Evolutionary conservation across 257 asterid species (phyloP), one percentile per base, ranked within the genome.

Genomic region (Rauvolfia tetraphylla): DNA sequence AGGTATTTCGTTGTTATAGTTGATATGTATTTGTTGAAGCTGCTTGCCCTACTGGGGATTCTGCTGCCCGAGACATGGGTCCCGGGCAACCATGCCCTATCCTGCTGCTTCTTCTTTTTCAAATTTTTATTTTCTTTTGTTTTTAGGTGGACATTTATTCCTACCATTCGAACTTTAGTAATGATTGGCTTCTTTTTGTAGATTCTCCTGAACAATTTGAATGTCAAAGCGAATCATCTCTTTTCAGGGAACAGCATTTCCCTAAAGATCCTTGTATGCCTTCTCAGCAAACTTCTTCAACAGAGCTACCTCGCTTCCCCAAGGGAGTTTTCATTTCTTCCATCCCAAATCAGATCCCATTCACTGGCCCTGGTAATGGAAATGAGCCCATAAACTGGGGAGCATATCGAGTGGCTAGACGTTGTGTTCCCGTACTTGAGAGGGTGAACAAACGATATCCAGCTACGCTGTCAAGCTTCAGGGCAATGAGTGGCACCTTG

Each of bases 361-460:
- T 31, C 22, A 25, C 33, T 73, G 82, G 75, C 44, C 75, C 70
- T 23, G 72, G 75, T 44, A 73, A 62, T 67, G 75, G 71, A 29
- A 73, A 79, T 0, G 82, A 74, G 68, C 62, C 48, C 59, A 59
- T 79, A 23, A 58, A 73, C 25, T 79, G 82, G 82, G 56, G 20
- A 61, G 48, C 71, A 14, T 74, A 79, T 72, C 46, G 22, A 51
- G 78, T 79, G 74, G 72, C 82, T 44, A 71, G 61, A 41, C 71
- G 75, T 54, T 39, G 72, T 56, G 39, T 79, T 68, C 75, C 82
- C 46, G 57, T 68, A 73, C 79, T 67, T 71, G 44, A 46, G 6
- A 79, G 79, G 65, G 58, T 74, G 54, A 62, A 29, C 22, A 48
- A 11, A 0, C 41, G 75, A 63, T 67, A 79, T 76, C 82, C 82